Evolutionary conservation across 371 early-diverging fungal species (phyloP).

Genomic region (Syncephalastrum monosporum): DNA sequence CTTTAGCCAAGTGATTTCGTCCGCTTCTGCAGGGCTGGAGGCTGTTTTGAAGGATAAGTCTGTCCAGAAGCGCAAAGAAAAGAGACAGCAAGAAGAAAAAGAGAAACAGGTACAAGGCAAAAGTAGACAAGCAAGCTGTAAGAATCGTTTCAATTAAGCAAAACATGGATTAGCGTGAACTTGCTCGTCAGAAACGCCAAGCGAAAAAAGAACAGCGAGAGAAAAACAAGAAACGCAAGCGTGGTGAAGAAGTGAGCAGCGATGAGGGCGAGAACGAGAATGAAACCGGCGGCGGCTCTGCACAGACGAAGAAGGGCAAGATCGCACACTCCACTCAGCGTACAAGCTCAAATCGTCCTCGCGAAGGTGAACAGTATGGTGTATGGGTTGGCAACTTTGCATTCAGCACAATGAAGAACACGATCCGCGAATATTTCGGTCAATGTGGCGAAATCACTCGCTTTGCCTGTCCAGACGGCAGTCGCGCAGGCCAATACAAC

Average conservation of each 20-base stretch:
- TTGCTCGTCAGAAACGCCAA: conserved; percentile 40
- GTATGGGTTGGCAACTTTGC: conserved; percentile 80
- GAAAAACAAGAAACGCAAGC: conserved; percentile 46
- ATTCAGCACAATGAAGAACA: conserved; percentile 55
- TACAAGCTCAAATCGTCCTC: conserved; percentile 29
- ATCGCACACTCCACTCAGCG: conserved; percentile 33
- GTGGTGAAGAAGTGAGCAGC: conserved; percentile 35
- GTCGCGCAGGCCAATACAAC: conserved; percentile 40
- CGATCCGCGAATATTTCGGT: conserved; percentile 57
- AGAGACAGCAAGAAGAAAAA: conserved; percentile 11
- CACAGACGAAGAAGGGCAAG: conserved; percentile 20
- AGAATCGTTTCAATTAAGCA: no score
- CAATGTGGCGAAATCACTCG: conserved; percentile 66
- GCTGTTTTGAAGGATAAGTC: no score
- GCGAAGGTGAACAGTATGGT: conserved; percentile 50
- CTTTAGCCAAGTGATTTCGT: no score
- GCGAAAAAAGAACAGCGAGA: conserved; percentile 44
- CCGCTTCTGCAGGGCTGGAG: no score
- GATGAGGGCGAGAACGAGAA: conserved; percentile 30
- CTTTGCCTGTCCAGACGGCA: conserved; percentile 61
- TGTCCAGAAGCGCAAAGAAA: conserved; percentile 1
- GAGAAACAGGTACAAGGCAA: conserved; percentile 31
- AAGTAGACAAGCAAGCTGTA: no score
- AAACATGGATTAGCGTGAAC: conserved; percentile 29
- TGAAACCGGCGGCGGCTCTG: conserved; percentile 17